phyloP scores from a whole-genome alignment of 345 rosid genomes.

The Triadica sebifera region DNA sequence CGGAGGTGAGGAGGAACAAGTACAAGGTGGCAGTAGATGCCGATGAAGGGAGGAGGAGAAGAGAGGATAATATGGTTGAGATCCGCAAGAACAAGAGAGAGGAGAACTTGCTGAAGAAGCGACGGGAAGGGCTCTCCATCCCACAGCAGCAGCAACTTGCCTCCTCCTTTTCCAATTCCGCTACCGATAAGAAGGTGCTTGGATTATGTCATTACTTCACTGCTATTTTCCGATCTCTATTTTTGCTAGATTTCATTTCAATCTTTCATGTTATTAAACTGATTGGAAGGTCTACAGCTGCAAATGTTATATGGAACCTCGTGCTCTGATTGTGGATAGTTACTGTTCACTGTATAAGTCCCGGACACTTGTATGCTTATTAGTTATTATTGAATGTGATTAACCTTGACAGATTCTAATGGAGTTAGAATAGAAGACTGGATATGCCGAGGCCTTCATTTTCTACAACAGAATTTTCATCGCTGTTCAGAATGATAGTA shows the following conservation, averaged over 20 bases:
- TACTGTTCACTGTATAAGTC: neutral
- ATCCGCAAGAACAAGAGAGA: slow-evolving; percentile 31
- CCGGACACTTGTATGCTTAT: too few species aligned
- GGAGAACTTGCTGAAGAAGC: slow-evolving; percentile 32
- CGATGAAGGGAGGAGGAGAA: slow-evolving; percentile 32
- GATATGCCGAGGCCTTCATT: neutral
- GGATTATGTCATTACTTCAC: neutral
- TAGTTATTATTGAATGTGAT: neutral
- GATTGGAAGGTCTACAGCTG: neutral
- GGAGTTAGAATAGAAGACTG: neutral
- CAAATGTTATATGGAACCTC: neutral
- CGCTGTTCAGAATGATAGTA: neutral
- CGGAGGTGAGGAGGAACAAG: slow-evolving; percentile 29
- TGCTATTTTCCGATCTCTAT: neutral
- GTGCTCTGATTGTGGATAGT: neutral
- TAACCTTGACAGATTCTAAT: neutral
- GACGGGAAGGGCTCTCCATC: slow-evolving; percentile 19
- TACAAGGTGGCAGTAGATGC: slow-evolving; percentile 34
- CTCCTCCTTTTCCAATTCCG: slow-evolving; percentile 13
- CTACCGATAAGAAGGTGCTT: slow-evolving; percentile 17
- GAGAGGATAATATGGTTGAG: slow-evolving; percentile 34
- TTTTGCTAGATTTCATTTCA: neutral
- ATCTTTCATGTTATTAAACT: neutral
- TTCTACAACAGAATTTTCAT: neutral
- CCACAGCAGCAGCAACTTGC: slow-evolving; percentile 16